Evolutionary conservation across 192 early-diverging fungal genomes (phyloP).

Genomic region (Paraglomus occultum): DNA sequence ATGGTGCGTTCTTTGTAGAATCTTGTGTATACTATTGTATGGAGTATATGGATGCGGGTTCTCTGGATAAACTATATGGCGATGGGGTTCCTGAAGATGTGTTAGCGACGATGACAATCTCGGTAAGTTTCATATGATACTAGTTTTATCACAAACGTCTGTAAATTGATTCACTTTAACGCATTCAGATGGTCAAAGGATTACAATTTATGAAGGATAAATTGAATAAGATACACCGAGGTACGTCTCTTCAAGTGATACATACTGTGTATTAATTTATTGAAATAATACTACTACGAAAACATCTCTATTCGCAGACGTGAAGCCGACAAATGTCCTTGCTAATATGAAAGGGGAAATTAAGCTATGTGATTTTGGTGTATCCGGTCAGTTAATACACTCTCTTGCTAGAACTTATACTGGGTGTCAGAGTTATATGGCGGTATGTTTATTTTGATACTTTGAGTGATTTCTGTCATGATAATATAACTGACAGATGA

Average conservation of each 20-base stretch:
- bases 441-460: slow-evolving; percentile 47
- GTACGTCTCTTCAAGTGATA: slow-evolving; percentile 32
- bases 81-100: slow-evolving; percentile 81
- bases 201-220: slow-evolving; percentile 85
- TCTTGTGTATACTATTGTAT: slow-evolving; percentile 97
- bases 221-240: slow-evolving; percentile 86
- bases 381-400: slow-evolving; percentile 84
- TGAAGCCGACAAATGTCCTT: slow-evolving; percentile 95
- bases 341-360: slow-evolving; percentile 84
- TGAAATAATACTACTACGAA: not conserved
- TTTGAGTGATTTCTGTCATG: not conserved
- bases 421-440: slow-evolving; percentile 95
- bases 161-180: slow-evolving; percentile 20
- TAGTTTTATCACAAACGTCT: slow-evolving; percentile 5
- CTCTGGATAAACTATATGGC: slow-evolving; percentile 81
- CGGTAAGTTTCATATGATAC: slow-evolving; percentile 45
- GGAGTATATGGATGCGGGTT: slow-evolving; percentile 98
- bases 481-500: slow-evolving; percentile 3
- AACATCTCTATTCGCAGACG: slow-evolving; percentile 53
- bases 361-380: slow-evolving; percentile 97
- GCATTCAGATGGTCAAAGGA: slow-evolving; percentile 72
- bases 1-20: slow-evolving; percentile 95
- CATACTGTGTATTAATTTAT: not conserved
- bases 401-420: slow-evolving; percentile 92
- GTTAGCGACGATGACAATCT: slow-evolving; percentile 68